phyloP scores from a whole-genome alignment of 1,284 basidiomycete species.

The Tetrapyrgos nigripes region DNA sequence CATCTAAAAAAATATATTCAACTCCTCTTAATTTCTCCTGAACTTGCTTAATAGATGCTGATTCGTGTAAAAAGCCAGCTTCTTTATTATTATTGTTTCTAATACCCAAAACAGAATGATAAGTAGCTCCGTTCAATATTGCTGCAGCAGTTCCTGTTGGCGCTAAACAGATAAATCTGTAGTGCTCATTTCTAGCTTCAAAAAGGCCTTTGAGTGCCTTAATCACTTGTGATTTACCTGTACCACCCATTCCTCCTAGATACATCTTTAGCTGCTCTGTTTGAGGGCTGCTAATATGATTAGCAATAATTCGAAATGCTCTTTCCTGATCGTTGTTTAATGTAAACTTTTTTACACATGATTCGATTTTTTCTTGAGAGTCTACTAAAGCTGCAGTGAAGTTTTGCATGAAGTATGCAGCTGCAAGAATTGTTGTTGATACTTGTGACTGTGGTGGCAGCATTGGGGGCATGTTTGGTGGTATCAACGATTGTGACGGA shows the following conservation, averaged over 20 bases:
- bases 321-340: slow-evolving; percentile 36
- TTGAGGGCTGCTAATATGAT: slow-evolving; percentile 26
- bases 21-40: too few relatives aligned
- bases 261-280: slow-evolving; percentile 9
- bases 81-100: too few relatives aligned
- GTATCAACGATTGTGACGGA: not conserved
- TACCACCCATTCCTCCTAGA: slow-evolving; percentile 13
- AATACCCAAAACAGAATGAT: slow-evolving; percentile 34
- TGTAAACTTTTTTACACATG: slow-evolving; percentile 15
- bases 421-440: not conserved
- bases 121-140: slow-evolving; percentile 33
- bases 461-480: slow-evolving; percentile 12
- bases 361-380: slow-evolving; percentile 3
- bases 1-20: too few relatives aligned
- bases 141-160: slow-evolving; percentile 40
- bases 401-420: slow-evolving; percentile 4
- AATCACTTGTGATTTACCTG: slow-evolving; percentile 50
- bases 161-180: slow-evolving; percentile 35
- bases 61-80: too few relatives aligned
- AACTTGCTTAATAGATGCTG: too few relatives aligned
- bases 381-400: not conserved
- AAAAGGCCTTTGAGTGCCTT: slow-evolving; percentile 39
- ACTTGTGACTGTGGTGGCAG: too few relatives aligned
- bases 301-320: slow-evolving; percentile 33
- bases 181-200: too few relatives aligned